Percentiles rank a stretch among this genome's conserved stretches.
These are phyloP conservation scores for Cyberlindnera maclurae DNA, from an alignment of 805 yeast genomes.

Conservation along the genomic window DNA sequence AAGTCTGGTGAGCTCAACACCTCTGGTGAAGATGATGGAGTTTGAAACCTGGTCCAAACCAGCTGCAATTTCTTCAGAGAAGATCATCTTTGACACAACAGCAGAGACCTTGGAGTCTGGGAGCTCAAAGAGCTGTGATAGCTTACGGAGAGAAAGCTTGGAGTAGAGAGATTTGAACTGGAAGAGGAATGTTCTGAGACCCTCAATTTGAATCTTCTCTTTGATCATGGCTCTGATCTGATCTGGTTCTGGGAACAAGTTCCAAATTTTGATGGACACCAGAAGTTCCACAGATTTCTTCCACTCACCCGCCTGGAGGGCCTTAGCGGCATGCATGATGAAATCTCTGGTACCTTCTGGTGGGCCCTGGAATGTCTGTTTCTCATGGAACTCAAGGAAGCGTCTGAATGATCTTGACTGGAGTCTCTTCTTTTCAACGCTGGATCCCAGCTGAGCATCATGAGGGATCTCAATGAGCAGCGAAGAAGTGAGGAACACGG, in stretches of 20 bases:
- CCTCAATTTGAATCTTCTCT: conserved; percentile 78
- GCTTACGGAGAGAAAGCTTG: conserved; percentile 60
- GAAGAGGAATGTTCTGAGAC: conserved; percentile 87
- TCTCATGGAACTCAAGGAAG: conserved; percentile 85
- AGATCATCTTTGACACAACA: conserved; percentile 68
- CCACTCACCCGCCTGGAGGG: conserved; percentile 90
- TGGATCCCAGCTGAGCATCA: conserved; percentile 61
- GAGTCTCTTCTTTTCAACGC: conserved; percentile 50
- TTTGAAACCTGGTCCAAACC: conserved; percentile 59
- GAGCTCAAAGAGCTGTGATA: conserved; percentile 63
- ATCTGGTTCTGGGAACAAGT: conserved; percentile 63
- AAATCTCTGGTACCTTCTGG: conserved; percentile 94
- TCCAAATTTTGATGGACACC: conserved; percentile 79
- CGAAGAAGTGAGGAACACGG: conserved; percentile 86
- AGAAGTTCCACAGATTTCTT: conserved; percentile 63
- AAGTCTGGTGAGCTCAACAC: conserved; percentile 73
- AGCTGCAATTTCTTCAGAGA: conserved; percentile 71
- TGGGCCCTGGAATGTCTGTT: conserved; percentile 94
- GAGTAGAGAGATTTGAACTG: conserved; percentile 72
- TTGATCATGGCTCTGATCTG: conserved; percentile 64
- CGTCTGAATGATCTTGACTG: conserved; percentile 83
- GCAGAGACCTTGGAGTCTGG: conserved; percentile 48
- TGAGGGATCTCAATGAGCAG: conserved; percentile 87
- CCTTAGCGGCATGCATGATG: conserved; percentile 86
- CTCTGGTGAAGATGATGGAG: conserved; percentile 62